A percentile compares a stretch with the other conserved stretches of the same genome.
Conservation (phyloP, 768 basidiomycete genomes). For the Suillus spraguei region DNA sequence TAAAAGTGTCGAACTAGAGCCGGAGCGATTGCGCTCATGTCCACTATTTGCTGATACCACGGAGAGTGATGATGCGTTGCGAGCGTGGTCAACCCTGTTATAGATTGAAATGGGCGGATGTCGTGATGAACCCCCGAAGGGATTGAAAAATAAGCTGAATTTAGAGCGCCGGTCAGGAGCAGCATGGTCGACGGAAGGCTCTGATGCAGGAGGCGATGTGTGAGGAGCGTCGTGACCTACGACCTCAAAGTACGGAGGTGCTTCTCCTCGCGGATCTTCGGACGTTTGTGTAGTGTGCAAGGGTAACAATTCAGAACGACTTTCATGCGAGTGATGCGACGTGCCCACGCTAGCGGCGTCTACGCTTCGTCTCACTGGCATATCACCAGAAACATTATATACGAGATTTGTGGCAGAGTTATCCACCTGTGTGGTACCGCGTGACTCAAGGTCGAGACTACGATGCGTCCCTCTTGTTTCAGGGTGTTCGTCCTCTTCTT, state of each 20-base stretch:
- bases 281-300: constrained; percentile 14
- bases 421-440: constrained; percentile 24
- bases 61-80: constrained; percentile 24
- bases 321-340: constrained; percentile 19
- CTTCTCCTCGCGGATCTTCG: constrained; percentile 56
- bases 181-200: background rate
- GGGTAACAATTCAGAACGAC: constrained; percentile 24
- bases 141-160: constrained; percentile 49
- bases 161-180: constrained; percentile 42
- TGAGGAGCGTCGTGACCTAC: constrained; percentile 27
- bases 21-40: constrained; percentile 39
- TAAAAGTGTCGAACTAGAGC: constrained; percentile 33
- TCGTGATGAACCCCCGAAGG: constrained; percentile 35
- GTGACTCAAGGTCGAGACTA: constrained; percentile 25
- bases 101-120: constrained; percentile 17
- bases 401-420: constrained; percentile 28
- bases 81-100: constrained; percentile 19
- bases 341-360: constrained; percentile 26
- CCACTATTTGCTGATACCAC: constrained; percentile 26
- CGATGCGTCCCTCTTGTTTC: constrained; percentile 18
- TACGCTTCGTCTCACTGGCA: constrained; percentile 15
- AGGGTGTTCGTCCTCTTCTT: constrained; percentile 26
- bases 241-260: constrained; percentile 70
- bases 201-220: constrained; percentile 16
- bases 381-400: constrained; percentile 6